Evolutionary conservation across 2,329 filamentous ascomycete species (phyloP).

Genomic region (Trichoderma asperellum): DNA sequence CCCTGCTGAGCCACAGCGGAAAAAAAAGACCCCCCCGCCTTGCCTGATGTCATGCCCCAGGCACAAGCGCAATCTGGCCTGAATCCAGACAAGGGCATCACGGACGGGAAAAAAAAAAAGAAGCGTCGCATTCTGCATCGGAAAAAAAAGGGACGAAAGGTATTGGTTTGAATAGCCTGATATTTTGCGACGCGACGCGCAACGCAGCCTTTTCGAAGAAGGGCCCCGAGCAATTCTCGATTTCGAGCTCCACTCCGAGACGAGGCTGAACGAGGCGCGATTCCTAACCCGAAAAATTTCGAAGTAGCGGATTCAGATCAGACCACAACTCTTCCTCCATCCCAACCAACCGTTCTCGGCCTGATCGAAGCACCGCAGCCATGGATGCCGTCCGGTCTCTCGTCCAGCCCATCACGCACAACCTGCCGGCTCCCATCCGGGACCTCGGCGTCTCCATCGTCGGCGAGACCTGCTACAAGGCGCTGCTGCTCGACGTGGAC

Average conservation of each 20-base stretch:
- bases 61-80: conserved; percentile 30
- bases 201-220: neutral
- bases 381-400: conserved; percentile 67
- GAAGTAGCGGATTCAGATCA: neutral
- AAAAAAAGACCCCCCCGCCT: neutral
- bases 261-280: neutral
- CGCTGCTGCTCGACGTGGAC: conserved; percentile 83
- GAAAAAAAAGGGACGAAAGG: neutral
- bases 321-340: neutral
- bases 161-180: neutral
- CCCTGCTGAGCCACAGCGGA: conserved; percentile 11
- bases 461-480: conserved; percentile 81
- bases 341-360: neutral
- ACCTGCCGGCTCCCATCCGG: conserved; percentile 73
- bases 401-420: conserved; percentile 71
- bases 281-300: neutral
- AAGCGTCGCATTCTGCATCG: conserved; percentile 16
- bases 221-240: neutral
- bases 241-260: neutral
- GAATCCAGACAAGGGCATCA: conserved; percentile 23
- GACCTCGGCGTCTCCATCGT: conserved; percentile 79
- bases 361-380: conserved; percentile 8
- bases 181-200: neutral
- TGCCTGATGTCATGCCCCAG: conserved; percentile 27
- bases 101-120: neutral